A percentile compares a stretch with the other conserved stretches of the same genome.
Conservation (phyloP, 176 grass and related monocot species). For the Dactylis glomerata region DNA sequence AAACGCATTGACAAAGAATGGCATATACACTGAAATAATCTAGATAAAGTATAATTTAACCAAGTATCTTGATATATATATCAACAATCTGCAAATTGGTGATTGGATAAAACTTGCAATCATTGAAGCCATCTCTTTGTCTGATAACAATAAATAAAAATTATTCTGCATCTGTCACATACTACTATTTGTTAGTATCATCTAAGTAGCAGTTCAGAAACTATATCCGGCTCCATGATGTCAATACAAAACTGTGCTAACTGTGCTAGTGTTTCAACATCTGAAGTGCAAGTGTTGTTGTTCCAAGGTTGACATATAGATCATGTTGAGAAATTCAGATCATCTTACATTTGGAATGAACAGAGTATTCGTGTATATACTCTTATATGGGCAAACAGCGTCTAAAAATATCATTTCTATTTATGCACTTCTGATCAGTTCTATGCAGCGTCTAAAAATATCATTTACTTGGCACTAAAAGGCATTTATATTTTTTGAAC, state of each 20-base stretch:
- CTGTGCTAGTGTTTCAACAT: not conserved
- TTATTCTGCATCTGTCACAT: not conserved
- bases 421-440: not conserved
- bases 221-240: not conserved
- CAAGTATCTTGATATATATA: not conserved
- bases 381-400: not conserved
- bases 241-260: not conserved
- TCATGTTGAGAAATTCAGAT: slow-evolving; percentile 2
- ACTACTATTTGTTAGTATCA: not conserved
- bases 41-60: not conserved
- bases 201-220: not conserved
- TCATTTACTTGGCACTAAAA: not conserved
- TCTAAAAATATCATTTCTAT: too few relatives aligned
- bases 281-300: not conserved
- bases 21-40: slow-evolving; percentile 10
- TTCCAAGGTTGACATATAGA: not conserved
- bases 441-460: not conserved
- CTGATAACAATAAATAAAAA: not conserved
- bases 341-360: slow-evolving; percentile 25
- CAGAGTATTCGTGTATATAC: not conserved
- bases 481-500: slow-evolving; percentile 8
- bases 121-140: not conserved
- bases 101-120: slow-evolving; percentile 23
- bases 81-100: not conserved
- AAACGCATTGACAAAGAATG: slow-evolving; percentile 7